Evolutionary conservation across 371 early-diverging fungal genomes (phyloP), one percentile per base, ranked within the genome.

Genomic region (Apophysomyces elegans): DNA sequence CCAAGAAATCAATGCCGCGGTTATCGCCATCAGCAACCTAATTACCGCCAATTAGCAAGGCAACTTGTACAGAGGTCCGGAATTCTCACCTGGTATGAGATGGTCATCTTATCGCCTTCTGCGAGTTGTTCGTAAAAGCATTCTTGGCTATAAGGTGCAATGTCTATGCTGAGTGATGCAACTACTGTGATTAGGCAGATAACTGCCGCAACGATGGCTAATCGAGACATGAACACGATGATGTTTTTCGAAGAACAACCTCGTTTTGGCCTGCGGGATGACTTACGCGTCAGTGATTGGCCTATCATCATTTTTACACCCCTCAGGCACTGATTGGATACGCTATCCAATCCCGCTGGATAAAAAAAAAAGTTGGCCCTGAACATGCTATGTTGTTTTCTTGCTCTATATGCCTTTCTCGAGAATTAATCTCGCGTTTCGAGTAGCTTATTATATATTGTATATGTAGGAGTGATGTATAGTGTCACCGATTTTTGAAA

Each of bases 1-100:
- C 92, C 89, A 78, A 80, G 72, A 92, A 91, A 61, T 93, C 92
- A 69, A 93, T 81, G 59, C 89, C 87, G 21, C 85, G 76, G 44
- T 87, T 75, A 35, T 86, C 88, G 46, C 90, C 92, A 54, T 89
- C 88, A 64, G 81, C 85, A 58, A 94, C 93, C 82, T 82, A 41
- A 8, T 38, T 11, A 21, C 21, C 7, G n/a, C 4, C 9, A 9
- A 4, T 50, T 18, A 21, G 7, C 54, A 11, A 9, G 21, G 16
- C 21, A 9, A 9, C 16, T n/a, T 7, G 2, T 4, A 21, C 4
- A 9, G 35, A 5, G 5, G 21, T 1, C 54, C 0, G n/a, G 5
- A 21, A 18, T 21, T 21, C 13, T 66, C 77, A 81, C 82, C 71
- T 94, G 88, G 73, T 74, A 93, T 7, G 87, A 80, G 12, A 92